A percentile compares a stretch with the other conserved stretches of the same genome.
phyloP scores from a whole-genome alignment of 306 rosid genomes.

The Glycine tomentella region DNA sequence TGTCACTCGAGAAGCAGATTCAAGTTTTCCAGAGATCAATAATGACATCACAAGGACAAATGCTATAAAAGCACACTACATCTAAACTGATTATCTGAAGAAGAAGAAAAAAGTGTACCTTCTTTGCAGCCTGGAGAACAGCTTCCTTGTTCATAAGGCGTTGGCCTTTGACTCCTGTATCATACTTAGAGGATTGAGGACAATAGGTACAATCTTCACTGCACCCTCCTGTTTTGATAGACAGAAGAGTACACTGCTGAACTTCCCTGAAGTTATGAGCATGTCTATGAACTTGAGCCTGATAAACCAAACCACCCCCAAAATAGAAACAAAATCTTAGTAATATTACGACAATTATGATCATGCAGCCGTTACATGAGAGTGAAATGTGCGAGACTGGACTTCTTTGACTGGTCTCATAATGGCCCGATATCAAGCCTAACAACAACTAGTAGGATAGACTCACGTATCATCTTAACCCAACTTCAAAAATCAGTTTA shows the following conservation, averaged over 20 bases:
- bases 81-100: background rate
- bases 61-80: background rate
- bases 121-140: slow-evolving; percentile 77
- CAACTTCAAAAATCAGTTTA: too few relatives aligned
- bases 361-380: background rate
- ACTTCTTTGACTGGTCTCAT: background rate
- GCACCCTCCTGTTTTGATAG: slow-evolving; percentile 97
- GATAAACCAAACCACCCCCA: slow-evolving; percentile 23
- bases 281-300: slow-evolving; percentile 97
- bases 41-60: background rate
- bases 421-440: background rate
- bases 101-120: slow-evolving; percentile 50
- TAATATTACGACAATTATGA: slow-evolving; percentile 9
- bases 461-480: too few relatives aligned
- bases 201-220: slow-evolving; percentile 99
- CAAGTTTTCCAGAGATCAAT: background rate
- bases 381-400: background rate
- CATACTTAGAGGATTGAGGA: slow-evolving; percentile 92
- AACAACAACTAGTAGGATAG: too few relatives aligned
- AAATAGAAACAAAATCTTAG: background rate
- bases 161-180: slow-evolving; percentile 85
- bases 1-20: slow-evolving; percentile 10
- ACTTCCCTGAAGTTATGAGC: slow-evolving; percentile 96
- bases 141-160: slow-evolving; percentile 81
- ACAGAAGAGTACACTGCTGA: slow-evolving; percentile 95